Percentiles rank a stretch among this genome's conserved stretches.
phyloP scores from a whole-genome alignment of 2,329 filamentous ascomycete genomes.

The Xylariaceae sp. region DNA sequence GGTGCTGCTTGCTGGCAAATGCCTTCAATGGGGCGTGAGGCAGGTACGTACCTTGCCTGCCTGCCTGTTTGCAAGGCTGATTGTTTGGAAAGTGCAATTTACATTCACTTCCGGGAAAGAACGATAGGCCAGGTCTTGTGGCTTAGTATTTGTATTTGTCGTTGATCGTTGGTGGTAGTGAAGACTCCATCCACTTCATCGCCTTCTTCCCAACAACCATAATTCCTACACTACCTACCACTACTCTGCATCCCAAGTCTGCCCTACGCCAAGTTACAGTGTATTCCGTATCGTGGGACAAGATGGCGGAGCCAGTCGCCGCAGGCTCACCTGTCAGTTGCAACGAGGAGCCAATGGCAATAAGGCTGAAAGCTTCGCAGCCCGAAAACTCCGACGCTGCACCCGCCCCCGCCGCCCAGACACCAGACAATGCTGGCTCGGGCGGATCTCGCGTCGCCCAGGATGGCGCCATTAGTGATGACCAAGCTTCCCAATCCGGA shows the following conservation, averaged over 20 bases:
- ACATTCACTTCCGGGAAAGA: no score
- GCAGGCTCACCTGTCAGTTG: not conserved
- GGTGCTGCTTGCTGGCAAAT: no score
- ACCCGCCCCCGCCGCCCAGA: not conserved
- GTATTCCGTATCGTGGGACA: not conserved
- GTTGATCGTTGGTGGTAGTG: no score
- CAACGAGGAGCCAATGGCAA: constrained; percentile 7
- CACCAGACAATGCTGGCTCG: not conserved
- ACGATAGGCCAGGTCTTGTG: no score
- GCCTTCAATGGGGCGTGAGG: no score
- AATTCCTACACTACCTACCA: no score
- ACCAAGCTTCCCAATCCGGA: not conserved
- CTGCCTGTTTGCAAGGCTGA: no score
- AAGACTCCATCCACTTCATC: no score
- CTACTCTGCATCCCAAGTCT: not conserved
- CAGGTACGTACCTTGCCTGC: no score
- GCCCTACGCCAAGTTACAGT: not conserved
- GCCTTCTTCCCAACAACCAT: no score
- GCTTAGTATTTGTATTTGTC: no score
- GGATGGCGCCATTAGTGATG: not conserved
- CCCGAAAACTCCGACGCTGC: constrained; percentile 1
- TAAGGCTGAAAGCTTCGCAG: constrained; percentile 1
- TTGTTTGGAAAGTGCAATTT: no score
- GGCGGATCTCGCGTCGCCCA: not conserved
- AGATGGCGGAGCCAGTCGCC: constrained; percentile 10